Evolutionary conservation across 208 protist genomes (phyloP).

Genomic region (Trichomonas gallinae): DNA sequence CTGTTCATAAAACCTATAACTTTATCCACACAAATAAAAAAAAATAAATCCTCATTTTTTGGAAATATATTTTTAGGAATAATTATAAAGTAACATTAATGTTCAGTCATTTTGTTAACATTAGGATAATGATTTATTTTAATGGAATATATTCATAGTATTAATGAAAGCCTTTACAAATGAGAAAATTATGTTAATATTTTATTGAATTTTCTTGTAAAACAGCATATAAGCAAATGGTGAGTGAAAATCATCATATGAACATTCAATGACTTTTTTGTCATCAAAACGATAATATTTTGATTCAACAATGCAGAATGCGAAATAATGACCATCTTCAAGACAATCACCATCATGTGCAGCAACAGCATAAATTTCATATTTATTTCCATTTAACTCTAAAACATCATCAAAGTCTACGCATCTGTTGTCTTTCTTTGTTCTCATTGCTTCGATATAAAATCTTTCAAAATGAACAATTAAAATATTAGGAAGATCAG

Average conservation of each 20-base stretch:
- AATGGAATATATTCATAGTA: no score
- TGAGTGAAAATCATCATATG: neutral
- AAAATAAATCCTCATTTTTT: no score
- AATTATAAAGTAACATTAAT: no score
- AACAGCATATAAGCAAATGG: neutral
- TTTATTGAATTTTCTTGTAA: no score
- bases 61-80: no score
- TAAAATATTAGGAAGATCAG: neutral
- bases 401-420: neutral
- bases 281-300: neutral
- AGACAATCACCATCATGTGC: neutral
- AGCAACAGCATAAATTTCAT: neutral
- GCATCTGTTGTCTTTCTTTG: neutral
- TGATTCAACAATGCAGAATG: neutral
- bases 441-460: neutral
- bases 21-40: no score
- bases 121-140: no score
- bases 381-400: neutral
- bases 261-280: neutral
- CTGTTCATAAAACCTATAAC: no score
- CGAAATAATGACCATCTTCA: neutral
- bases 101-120: no score
- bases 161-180: no score
- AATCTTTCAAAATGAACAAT: neutral
- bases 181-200: no score